These are phyloP conservation scores for Ramaria sp. DNA, from an alignment of 768 basidiomycete species.

Conservation along the genomic window DNA sequence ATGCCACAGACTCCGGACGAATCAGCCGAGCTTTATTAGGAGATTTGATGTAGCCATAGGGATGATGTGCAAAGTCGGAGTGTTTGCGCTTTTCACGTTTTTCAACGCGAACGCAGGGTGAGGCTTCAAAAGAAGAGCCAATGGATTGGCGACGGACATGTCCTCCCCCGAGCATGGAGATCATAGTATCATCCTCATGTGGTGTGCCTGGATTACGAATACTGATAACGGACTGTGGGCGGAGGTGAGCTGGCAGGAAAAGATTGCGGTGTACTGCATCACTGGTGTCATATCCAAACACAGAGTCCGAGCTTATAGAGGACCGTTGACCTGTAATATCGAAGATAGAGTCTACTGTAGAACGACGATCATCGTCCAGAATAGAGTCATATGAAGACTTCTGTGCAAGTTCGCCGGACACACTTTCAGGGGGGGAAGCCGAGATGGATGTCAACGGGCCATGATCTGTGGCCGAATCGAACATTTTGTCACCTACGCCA, in stretches of 20 bases:
- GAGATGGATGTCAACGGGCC: conserved; percentile 52
- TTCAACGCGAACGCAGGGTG: conserved; percentile 56
- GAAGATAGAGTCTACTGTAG: conserved; percentile 39
- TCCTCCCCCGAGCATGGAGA: conserved; percentile 72
- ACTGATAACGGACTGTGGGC: conserved; percentile 58
- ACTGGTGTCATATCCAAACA: conserved; percentile 41
- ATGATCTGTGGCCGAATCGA: conserved; percentile 42
- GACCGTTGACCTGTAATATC: conserved; percentile 47
- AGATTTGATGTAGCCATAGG: conserved; percentile 11
- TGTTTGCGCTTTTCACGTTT: conserved; percentile 45
- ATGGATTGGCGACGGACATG: conserved; percentile 60
- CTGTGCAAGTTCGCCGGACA: conserved; percentile 20
- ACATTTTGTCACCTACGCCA: conserved; percentile 82
- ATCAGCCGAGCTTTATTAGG: conserved; percentile 34
- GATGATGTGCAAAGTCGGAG: conserved; percentile 19
- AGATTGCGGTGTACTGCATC: conserved; percentile 27
- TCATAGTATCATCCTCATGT: conserved; percentile 75
- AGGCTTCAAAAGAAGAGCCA: conserved; percentile 53
- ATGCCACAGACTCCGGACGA: conserved; percentile 58
- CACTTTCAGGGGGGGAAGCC: conserved; percentile 48
- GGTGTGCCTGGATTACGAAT: conserved; percentile 36
- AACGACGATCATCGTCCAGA: conserved; percentile 37
- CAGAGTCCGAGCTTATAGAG: conserved; percentile 45
- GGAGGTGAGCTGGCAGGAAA: conserved; percentile 40
- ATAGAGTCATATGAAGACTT: conserved; percentile 54